Evolutionary conservation across 306 rosid genomes (phyloP).

Genomic region (Quillaja saponaria): DNA sequence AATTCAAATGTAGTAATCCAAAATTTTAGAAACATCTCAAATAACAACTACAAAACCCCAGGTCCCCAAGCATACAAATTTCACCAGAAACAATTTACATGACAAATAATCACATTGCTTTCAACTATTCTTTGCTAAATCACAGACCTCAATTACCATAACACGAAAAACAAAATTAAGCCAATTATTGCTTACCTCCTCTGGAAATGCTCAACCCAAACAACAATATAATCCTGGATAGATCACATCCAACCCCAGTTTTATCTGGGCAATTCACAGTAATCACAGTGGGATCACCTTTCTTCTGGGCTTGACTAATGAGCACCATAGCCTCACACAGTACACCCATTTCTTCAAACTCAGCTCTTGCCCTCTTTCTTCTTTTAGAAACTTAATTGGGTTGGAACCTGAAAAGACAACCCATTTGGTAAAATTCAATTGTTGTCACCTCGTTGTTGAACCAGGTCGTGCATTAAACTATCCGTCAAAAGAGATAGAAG

Average conservation of each 20-base stretch:
- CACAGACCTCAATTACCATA: neutral
- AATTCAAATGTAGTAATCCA: neutral
- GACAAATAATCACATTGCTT: neutral
- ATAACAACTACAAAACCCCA: neutral
- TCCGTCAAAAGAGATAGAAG: no score
- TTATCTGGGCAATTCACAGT: conserved; percentile 65
- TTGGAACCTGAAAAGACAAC: no score
- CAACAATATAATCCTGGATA: conserved; percentile 51
- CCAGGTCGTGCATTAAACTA: no score
- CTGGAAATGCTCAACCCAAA: conserved; percentile 58
- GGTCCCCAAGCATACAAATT: neutral
- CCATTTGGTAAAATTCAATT: no score
- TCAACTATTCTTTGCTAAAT: conserved; percentile 4
- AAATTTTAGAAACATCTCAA: neutral
- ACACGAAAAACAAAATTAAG: neutral
- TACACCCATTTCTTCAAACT: conserved; percentile 35
- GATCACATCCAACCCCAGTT: conserved; percentile 59
- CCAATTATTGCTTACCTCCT: conserved; percentile 42
- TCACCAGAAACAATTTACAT: neutral
- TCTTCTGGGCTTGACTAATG: conserved; percentile 36
- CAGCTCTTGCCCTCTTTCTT: neutral
- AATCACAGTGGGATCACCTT: conserved; percentile 51
- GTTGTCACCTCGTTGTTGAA: no score
- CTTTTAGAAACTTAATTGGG: no score
- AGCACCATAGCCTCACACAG: conserved; percentile 51